These are phyloP conservation scores for Arabidopsis lyrata DNA, from an alignment of 441 rosid genomes.

Conservation along the genomic window DNA sequence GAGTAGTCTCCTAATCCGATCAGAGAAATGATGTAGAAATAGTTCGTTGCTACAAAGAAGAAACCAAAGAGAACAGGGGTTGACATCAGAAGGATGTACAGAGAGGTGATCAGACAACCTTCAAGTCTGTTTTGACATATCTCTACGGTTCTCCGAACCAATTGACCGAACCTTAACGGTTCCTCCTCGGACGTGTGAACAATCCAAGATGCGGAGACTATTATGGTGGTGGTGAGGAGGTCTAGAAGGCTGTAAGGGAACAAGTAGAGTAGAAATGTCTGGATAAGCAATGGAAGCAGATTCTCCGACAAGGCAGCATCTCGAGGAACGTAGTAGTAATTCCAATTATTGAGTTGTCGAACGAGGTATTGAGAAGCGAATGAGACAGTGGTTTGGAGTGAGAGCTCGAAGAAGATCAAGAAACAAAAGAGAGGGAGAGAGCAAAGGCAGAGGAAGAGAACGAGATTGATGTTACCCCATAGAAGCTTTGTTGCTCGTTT, in stretches of 20 bases:
- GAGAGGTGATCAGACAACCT: conserved; percentile 50
- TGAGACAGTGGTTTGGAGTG: conserved; percentile 41
- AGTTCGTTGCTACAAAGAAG: conserved; percentile 46
- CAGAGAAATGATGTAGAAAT: conserved; percentile 21
- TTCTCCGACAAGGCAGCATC: background rate
- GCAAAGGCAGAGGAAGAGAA: conserved; percentile 42
- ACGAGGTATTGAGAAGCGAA: conserved; percentile 26
- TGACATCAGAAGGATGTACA: conserved; percentile 45
- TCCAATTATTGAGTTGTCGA: background rate
- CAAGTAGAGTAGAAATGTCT: conserved; percentile 44
- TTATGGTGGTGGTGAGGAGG: conserved; percentile 44
- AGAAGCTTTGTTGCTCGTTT: conserved; percentile 32
- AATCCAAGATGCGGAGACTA: conserved; percentile 39
- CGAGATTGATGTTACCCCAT: conserved; percentile 28
- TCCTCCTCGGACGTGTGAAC: conserved; percentile 37
- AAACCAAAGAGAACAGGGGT: conserved; percentile 44
- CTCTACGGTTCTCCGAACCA: conserved; percentile 24
- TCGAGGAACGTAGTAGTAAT: conserved; percentile 12
- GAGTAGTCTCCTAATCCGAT: background rate
- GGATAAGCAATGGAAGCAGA: conserved; percentile 33
- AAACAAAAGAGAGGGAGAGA: conserved; percentile 45
- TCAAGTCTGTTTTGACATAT: conserved; percentile 30
- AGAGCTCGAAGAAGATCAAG: conserved; percentile 46
- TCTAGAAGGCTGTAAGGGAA: conserved; percentile 45
- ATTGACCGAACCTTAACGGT: conserved; percentile 15